A percentile compares a stretch with the other conserved stretches of the same genome.
Evolutionary conservation across 169 alveolate genomes (phyloP).

Genomic region (Plasmodium gonderi): DNA sequence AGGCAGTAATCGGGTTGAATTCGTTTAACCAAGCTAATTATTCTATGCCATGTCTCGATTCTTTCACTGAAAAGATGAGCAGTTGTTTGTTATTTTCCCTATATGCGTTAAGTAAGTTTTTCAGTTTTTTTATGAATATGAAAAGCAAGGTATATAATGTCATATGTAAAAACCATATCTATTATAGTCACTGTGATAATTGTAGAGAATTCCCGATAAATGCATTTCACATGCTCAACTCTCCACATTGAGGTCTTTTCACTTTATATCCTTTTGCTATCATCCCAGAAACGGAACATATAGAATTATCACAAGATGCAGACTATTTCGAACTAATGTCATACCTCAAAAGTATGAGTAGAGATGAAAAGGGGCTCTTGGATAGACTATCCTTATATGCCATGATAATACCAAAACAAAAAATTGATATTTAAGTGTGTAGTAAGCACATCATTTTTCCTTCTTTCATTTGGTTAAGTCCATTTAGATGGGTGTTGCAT

Average conservation of each 20-base stretch:
- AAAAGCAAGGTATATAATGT: neutral
- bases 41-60: constrained; percentile 14
- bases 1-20: constrained; percentile 19
- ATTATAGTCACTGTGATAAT: no score
- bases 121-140: neutral
- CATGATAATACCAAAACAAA: constrained; percentile 14
- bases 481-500: neutral
- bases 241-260: no score
- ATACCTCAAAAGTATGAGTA: constrained; percentile 27
- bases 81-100: constrained; percentile 30
- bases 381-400: constrained; percentile 28
- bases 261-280: no score
- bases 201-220: no score
- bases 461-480: neutral
- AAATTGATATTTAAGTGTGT: neutral
- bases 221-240: no score
- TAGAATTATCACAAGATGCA: constrained; percentile 63
- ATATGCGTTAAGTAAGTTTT: constrained; percentile 47
- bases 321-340: constrained; percentile 57
- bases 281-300: constrained; percentile 25
- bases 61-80: neutral
- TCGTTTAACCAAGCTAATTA: constrained; percentile 19
- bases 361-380: constrained; percentile 13
- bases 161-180: no score
- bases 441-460: neutral